Conservation (phyloP, 2,329 filamentous ascomycete genomes). For the Fusarium sambucinum region DNA sequence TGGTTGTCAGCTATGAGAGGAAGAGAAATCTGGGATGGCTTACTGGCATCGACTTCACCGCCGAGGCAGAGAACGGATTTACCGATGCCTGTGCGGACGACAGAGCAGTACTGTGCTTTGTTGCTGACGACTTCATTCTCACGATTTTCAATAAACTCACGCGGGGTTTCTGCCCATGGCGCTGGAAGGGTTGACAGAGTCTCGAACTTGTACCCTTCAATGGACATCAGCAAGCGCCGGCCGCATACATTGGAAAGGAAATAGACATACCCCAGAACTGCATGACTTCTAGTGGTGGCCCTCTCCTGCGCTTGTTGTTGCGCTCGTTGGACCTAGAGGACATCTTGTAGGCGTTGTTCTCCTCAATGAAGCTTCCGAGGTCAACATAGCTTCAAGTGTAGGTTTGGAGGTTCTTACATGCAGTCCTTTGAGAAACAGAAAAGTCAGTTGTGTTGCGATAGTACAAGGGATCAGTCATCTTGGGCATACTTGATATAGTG, state of each 20-base stretch:
- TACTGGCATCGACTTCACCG: conserved; percentile 92
- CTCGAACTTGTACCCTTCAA: conserved; percentile 94
- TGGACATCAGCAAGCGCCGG: not conserved
- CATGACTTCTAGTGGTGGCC: conserved; percentile 81
- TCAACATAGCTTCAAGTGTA: conserved; percentile 1
- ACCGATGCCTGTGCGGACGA: conserved; percentile 90
- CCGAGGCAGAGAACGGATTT: conserved; percentile 80
- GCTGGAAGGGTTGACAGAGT: conserved; percentile 80
- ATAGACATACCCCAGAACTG: conserved; percentile 81
- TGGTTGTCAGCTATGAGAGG: not conserved
- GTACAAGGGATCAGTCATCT: conserved; percentile 15
- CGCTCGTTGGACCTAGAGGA: conserved; percentile 69
- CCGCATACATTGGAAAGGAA: not conserved
- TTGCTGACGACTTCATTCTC: conserved; percentile 83
- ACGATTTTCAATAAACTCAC: conserved; percentile 83
- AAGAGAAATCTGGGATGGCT: conserved; percentile 36
- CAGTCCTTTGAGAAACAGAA: conserved; percentile 58
- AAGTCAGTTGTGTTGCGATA: conserved; percentile 16
- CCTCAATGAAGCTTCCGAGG: conserved; percentile 84
- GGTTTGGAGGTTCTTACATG: conserved; percentile 59
- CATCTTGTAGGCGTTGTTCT: conserved; percentile 81
- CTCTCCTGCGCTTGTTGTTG: conserved; percentile 50
- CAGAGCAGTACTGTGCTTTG: conserved; percentile 93
- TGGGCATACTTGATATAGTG: conserved; percentile 82
- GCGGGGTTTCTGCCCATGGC: conserved; percentile 78